Evolutionary conservation across 192 early-diverging fungal genomes (phyloP).

Genomic region (Rhizophagus clarus): DNA sequence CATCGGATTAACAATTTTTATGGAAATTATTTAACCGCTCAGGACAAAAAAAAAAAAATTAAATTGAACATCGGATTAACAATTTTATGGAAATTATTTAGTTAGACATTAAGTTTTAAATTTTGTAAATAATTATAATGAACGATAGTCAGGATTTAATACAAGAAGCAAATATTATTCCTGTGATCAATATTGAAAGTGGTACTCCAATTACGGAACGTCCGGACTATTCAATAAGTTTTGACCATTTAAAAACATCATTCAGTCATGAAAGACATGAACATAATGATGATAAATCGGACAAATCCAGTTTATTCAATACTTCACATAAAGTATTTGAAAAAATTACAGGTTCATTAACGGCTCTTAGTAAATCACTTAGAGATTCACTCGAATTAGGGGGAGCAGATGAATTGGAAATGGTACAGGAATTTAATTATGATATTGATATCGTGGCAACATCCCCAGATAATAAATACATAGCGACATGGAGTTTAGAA

Average conservation of each 20-base stretch:
- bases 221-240: background rate
- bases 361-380: background rate
- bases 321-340: background rate
- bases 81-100: too few relatives aligned
- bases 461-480: background rate
- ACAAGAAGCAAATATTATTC: background rate
- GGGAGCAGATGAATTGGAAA: background rate
- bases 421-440: background rate
- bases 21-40: too few relatives aligned
- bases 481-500: background rate
- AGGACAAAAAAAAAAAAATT: background rate
- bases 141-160: background rate
- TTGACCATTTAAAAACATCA: background rate
- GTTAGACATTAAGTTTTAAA: too few relatives aligned
- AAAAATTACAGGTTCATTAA: background rate
- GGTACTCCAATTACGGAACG: background rate
- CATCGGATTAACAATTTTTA: too few relatives aligned
- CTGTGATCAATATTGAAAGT: background rate
- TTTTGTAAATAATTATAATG: background rate
- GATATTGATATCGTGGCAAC: background rate
- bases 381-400: background rate
- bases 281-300: background rate
- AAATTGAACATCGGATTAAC: too few relatives aligned
- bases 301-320: background rate
- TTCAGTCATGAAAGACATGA: background rate